Evolutionary conservation across 2,329 filamentous ascomycete species (phyloP).

Genomic region (Trichoderma endophyticum): DNA sequence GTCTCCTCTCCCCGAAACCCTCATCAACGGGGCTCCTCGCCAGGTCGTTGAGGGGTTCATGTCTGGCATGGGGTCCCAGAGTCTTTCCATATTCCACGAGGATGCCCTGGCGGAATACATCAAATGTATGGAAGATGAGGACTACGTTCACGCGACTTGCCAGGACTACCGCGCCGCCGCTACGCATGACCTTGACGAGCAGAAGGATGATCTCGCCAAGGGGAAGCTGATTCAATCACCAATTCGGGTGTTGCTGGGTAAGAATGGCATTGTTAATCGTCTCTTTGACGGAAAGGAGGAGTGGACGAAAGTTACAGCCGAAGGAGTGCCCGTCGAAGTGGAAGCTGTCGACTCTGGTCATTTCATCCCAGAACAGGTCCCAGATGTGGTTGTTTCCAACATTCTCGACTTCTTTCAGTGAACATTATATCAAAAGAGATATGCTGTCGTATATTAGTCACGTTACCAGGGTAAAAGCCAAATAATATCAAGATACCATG

Average conservation of each 20-base stretch:
- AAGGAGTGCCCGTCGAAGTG: slow-evolving; percentile 37
- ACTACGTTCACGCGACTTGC: slow-evolving; percentile 47
- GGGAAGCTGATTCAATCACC: slow-evolving; percentile 45
- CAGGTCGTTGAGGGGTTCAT: slow-evolving; percentile 43
- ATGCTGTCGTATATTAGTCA: not conserved
- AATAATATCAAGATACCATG: not conserved
- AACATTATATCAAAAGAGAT: not conserved
- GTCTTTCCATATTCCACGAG: slow-evolving; percentile 27
- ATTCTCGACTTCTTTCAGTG: not conserved
- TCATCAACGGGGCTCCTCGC: slow-evolving; percentile 39
- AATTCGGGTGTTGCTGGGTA: slow-evolving; percentile 50
- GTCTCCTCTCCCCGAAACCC: slow-evolving; percentile 48
- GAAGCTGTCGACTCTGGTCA: slow-evolving; percentile 46
- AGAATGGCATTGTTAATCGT: slow-evolving; percentile 46
- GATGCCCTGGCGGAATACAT: slow-evolving; percentile 41
- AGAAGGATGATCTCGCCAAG: slow-evolving; percentile 42
- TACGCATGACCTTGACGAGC: slow-evolving; percentile 50
- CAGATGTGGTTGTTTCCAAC: slow-evolving; percentile 40
- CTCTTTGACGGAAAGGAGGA: slow-evolving; percentile 48
- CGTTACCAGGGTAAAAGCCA: not conserved
- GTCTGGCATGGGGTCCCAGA: slow-evolving; percentile 27
- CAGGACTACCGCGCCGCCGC: slow-evolving; percentile 56
- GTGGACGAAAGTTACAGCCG: slow-evolving; percentile 46
- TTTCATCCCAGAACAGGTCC: slow-evolving; percentile 51
- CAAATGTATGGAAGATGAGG: slow-evolving; percentile 39